phyloP scores from a whole-genome alignment of 2,329 filamentous ascomycete genomes.

The Chalara sp. region DNA sequence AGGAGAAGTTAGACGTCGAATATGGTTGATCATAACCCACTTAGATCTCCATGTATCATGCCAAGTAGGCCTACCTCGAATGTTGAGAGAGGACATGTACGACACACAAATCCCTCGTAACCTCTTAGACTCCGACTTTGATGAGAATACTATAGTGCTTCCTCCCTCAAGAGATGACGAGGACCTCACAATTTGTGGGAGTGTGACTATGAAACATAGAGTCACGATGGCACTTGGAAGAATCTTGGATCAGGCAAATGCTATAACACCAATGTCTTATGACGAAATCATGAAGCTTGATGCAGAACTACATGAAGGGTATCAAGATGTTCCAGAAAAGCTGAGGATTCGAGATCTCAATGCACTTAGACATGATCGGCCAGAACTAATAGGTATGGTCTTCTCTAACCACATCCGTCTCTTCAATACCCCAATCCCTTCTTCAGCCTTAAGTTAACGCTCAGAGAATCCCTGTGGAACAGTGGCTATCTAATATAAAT shows the following conservation, averaged over 20 bases:
- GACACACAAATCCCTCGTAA: slow-evolving; percentile 57
- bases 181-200: slow-evolving; percentile 51
- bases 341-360: slow-evolving; percentile 41
- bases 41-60: slow-evolving; percentile 59
- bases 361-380: slow-evolving; percentile 39
- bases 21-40: slow-evolving; percentile 47
- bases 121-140: slow-evolving; percentile 59
- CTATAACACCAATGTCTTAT: slow-evolving; percentile 40
- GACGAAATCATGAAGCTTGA: slow-evolving; percentile 44
- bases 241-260: slow-evolving; percentile 45
- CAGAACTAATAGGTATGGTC: slow-evolving; percentile 40
- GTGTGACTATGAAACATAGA: slow-evolving; percentile 43
- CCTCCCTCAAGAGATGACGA: slow-evolving; percentile 46
- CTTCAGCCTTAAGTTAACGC: no score
- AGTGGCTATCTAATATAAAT: no score
- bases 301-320: slow-evolving; percentile 35
- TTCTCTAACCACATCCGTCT: slow-evolving; percentile 23
- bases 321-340: slow-evolving; percentile 36
- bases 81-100: slow-evolving; percentile 56
- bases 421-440: no score
- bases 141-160: slow-evolving; percentile 44
- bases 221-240: slow-evolving; percentile 43
- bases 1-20: slow-evolving; percentile 55
- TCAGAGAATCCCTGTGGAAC: no score
- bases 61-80: slow-evolving; percentile 60